These are phyloP conservation scores for Trichoderma hamatum DNA, from an alignment of 2,329 filamentous ascomycete genomes.

Conservation along the genomic window DNA sequence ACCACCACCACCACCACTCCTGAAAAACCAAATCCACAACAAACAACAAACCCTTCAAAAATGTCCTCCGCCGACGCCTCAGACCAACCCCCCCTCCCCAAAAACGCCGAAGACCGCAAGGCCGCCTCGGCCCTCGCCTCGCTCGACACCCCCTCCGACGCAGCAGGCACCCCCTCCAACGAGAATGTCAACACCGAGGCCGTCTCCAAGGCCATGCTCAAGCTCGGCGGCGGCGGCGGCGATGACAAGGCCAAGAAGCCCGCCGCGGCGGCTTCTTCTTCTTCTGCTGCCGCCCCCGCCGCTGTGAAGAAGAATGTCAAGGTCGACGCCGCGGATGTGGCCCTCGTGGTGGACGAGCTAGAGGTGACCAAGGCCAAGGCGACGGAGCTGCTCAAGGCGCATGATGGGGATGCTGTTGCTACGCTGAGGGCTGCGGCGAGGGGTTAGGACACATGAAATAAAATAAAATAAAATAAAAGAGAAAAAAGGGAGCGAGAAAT, in stretches of 20 bases:
- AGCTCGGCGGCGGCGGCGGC: constrained; percentile 44
- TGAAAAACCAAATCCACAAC: neutral
- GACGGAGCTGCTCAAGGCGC: constrained; percentile 70
- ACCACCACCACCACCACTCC: neutral
- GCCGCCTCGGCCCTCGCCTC: constrained; percentile 72
- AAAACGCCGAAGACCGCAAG: constrained; percentile 76
- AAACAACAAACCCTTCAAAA: neutral
- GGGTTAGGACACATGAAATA: constrained; percentile 27
- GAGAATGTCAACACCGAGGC: constrained; percentile 70
- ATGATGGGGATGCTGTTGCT: constrained; percentile 70
- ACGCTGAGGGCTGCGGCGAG: constrained; percentile 63
- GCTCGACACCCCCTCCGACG: constrained; percentile 60
- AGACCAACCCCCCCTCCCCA: constrained; percentile 56
- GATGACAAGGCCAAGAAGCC: constrained; percentile 38
- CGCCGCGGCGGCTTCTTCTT: constrained; percentile 30
- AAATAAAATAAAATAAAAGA: neutral
- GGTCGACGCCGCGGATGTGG: constrained; percentile 72
- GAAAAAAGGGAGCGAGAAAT: neutral
- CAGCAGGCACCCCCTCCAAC: constrained; percentile 46
- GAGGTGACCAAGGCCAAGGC: constrained; percentile 73
- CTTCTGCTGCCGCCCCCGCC: constrained; percentile 31
- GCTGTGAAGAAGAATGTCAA: constrained; percentile 65
- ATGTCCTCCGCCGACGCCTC: constrained; percentile 47
- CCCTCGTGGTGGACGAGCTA: constrained; percentile 70
- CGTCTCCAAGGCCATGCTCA: constrained; percentile 71